Base-by-base conservation (phyloP, 805 yeast genomes). In the Wickerhamomyces alni region DNA sequence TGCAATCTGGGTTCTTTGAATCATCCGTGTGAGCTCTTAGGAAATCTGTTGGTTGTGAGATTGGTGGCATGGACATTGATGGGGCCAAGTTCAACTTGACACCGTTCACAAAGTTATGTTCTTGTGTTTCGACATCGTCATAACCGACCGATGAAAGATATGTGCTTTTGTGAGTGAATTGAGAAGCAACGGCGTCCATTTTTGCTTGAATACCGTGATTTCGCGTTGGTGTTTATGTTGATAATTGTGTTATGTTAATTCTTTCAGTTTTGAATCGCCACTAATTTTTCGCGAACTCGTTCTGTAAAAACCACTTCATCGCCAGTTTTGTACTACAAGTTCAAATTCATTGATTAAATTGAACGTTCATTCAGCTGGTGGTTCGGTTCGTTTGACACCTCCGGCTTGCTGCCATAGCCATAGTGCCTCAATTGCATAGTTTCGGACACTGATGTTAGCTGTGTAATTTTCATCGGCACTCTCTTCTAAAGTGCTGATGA, bases 1-100 rank as follows among this genome's bases (percentile, higher is more conserved):
- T 84, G 66, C 95, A 89, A 59, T 88, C 97, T 21, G 95, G 95
- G 61, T 89, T 91, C 44, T 80, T 59, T 16, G 87, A 81, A 63
- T 93, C 97, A 64, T 93, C 99, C 8, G 99, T 93, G 64, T 93
- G 97, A n/a, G 97, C 97, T 62, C 98, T 75, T 50, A 93, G 69
- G 60, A 91, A 91, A 39, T 85, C 95, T 7, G 96, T 78, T 25
- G 99, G 98, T 52, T 82, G 79, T 37, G 89, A 77, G 44, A 86
- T 82, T 41, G 93, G 93, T 24, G 96, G 95, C 57, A 87, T 63
- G 39, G 80, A 63, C 44, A 87, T 69, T 16, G 75, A 59, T 22
- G 95, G 94, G 1, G 72, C 67, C 39, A 67, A 44, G n/a, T 54
- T 58, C 46, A 50, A 58, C 45, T 42, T 51, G 48, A 34, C 54